Percentiles rank a stretch among this genome's conserved stretches.
phyloP scores from a whole-genome alignment of 2,329 filamentous ascomycete genomes.

The Calonectria leucothoes region DNA sequence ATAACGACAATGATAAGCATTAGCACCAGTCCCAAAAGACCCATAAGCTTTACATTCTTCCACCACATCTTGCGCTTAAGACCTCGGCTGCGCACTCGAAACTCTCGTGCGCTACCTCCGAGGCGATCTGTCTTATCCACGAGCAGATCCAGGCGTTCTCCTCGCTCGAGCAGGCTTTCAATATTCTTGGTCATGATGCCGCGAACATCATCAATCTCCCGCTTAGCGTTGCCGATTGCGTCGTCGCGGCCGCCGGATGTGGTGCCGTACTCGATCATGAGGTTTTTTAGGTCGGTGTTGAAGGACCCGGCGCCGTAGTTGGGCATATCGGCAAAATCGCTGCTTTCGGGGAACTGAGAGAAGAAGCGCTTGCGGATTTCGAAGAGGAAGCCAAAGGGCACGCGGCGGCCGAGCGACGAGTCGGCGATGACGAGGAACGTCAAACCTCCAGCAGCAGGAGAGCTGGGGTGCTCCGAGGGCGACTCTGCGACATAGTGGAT shows the following conservation, averaged over 20 bases:
- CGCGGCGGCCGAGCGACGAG: slow-evolving; percentile 82
- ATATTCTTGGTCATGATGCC: slow-evolving; percentile 98
- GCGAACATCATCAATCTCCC: slow-evolving; percentile 91
- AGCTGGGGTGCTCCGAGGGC: slow-evolving; percentile 71
- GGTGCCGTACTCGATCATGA: slow-evolving; percentile 89
- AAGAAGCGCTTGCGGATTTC: slow-evolving; percentile 93
- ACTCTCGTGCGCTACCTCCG: slow-evolving; percentile 89
- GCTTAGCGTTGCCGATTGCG: slow-evolving; percentile 83
- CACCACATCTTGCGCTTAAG: slow-evolving; percentile 98
- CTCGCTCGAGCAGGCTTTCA: slow-evolving; percentile 86
- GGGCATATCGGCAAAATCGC: slow-evolving; percentile 81
- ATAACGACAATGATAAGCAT: slow-evolving; percentile 67
- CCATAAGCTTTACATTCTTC: slow-evolving; percentile 98
- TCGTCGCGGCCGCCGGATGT: slow-evolving; percentile 81
- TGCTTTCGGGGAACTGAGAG: slow-evolving; percentile 71
- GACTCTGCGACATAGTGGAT: slow-evolving; percentile 96
- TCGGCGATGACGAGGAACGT: slow-evolving; percentile 94
- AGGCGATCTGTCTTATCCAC: slow-evolving; percentile 97
- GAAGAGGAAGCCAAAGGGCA: slow-evolving; percentile 92
- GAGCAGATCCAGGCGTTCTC: slow-evolving; percentile 91
- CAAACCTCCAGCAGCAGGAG: slow-evolving; percentile 78
- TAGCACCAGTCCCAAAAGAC: slow-evolving; percentile 77
- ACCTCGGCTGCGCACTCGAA: slow-evolving; percentile 86
- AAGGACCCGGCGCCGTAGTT: slow-evolving; percentile 92
- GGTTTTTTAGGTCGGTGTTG: slow-evolving; percentile 79